Percentiles rank a stretch among this genome's conserved stretches.
Conservation (phyloP, 805 yeast genomes). For the Schizosaccharomyces osmophilus region DNA sequence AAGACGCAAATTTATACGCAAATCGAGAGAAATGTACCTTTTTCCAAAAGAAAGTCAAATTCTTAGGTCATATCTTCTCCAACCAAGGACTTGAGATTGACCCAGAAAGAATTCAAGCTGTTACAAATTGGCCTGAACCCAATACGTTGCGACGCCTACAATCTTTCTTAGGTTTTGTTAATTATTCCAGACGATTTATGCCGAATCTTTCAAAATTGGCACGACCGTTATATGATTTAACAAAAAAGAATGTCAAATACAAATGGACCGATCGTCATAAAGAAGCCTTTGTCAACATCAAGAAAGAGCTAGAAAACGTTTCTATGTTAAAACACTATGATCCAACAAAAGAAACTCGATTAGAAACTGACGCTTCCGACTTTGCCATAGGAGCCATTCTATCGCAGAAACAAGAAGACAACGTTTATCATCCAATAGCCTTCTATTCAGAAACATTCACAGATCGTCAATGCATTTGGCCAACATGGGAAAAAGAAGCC, state of each 20-base stretch:
- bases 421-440: too few species aligned
- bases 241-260: background rate
- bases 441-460: too few species aligned
- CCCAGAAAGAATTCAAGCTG: background rate
- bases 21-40: background rate
- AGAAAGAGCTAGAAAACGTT: background rate
- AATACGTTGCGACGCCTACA: background rate
- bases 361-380: too few species aligned
- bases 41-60: too few species aligned
- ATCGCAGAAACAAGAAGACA: too few species aligned
- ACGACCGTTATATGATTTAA: background rate
- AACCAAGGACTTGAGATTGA: background rate
- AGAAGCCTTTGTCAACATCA: background rate
- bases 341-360: background rate
- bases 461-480: too few species aligned
- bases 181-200: background rate
- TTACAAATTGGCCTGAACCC: background rate
- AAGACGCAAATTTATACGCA: conserved; percentile 5
- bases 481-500: too few species aligned
- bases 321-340: background rate
- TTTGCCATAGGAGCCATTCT: too few species aligned
- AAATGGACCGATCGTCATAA: background rate
- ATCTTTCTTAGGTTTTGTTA: background rate
- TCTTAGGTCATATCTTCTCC: background rate
- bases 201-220: background rate